These are phyloP conservation scores for Anisogramma anomala DNA, from an alignment of 2,329 filamentous ascomycete species.

Conservation along the genomic window DNA sequence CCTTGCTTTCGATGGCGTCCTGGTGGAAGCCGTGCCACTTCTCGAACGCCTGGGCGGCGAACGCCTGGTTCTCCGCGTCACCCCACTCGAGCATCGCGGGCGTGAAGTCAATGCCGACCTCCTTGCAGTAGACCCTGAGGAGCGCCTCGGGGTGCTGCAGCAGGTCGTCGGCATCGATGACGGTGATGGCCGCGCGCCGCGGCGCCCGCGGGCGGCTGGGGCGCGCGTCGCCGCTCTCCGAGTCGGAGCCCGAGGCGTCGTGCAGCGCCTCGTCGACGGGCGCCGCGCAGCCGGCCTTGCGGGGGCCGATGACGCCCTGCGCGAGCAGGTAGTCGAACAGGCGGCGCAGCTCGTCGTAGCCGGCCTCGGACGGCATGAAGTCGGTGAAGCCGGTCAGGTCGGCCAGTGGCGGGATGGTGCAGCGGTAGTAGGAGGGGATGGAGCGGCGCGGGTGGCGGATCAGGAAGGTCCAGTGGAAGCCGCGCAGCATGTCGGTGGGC, in stretches of 20 bases:
- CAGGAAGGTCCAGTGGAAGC: slow-evolving; percentile 90
- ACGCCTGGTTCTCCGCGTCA: slow-evolving; percentile 55
- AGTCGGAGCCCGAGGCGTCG: slow-evolving; percentile 10
- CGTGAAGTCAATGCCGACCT: slow-evolving; percentile 65
- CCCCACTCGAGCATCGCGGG: slow-evolving; percentile 78
- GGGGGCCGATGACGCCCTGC: slow-evolving; percentile 58
- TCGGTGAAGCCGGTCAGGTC: slow-evolving; percentile 72
- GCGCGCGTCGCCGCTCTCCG: slow-evolving; percentile 3
- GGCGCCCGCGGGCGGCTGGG: too few relatives aligned
- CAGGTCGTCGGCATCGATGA: slow-evolving; percentile 88
- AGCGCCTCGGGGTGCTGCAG: slow-evolving; percentile 71
- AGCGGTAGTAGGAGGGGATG: slow-evolving; percentile 90
- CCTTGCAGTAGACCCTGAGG: slow-evolving; percentile 69
- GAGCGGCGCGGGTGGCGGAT: slow-evolving; percentile 90
- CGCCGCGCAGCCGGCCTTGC: slow-evolving; percentile 36
- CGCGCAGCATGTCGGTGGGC: slow-evolving; percentile 58
- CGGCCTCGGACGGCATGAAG: slow-evolving; percentile 80
- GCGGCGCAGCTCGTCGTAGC: slow-evolving; percentile 76
- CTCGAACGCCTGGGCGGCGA: slow-evolving; percentile 68
- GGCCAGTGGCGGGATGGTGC: slow-evolving; percentile 78
- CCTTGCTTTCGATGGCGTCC: slow-evolving; percentile 75
- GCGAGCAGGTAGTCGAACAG: slow-evolving; percentile 75
- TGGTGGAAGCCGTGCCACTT: slow-evolving; percentile 98
- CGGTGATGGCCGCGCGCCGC: slow-evolving; percentile 45
- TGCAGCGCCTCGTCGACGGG: slow-evolving; percentile 17